phyloP scores from a whole-genome alignment of 2,329 filamentous ascomycete species.

The Penicillium sumatraense region DNA sequence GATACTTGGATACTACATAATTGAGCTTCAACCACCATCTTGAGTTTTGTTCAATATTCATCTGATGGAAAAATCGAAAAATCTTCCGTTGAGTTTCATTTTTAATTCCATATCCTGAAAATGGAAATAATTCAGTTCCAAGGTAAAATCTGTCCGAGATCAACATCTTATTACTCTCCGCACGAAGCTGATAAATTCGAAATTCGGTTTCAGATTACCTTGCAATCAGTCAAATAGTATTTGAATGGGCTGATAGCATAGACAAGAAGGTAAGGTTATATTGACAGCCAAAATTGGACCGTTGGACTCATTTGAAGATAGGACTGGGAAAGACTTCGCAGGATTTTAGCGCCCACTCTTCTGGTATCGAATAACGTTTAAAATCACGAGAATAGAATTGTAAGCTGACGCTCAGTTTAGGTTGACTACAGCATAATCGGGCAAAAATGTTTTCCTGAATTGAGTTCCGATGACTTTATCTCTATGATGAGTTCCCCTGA shows the following conservation, averaged over 20 bases:
- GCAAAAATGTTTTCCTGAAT: conserved; percentile 2
- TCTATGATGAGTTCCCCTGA: conserved; percentile 16
- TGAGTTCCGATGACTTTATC: conserved; percentile 13
- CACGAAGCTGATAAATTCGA: background rate
- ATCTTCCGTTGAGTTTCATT: too few species aligned
- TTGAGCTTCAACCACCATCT: too few species aligned
- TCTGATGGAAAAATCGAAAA: too few species aligned
- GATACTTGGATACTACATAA: too few species aligned
- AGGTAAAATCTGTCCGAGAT: background rate
- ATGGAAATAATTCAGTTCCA: conserved; percentile 3
- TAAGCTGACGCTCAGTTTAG: background rate
- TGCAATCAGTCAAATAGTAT: background rate
- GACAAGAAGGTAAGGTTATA: conserved; percentile 11
- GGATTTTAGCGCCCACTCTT: conserved; percentile 7
- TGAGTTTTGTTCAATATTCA: too few species aligned
- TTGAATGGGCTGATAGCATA: conserved; percentile 19
- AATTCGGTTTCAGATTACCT: background rate
- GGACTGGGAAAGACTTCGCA: conserved; percentile 11
- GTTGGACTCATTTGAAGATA: background rate
- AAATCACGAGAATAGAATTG: background rate
- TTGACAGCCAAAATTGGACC: too few species aligned
- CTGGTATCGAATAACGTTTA: background rate
- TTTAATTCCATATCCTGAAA: background rate
- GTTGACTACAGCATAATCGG: conserved; percentile 17
- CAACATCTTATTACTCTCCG: background rate